Base-by-base conservation (phyloP, 1,139 yeast genomes). In the Taphrina sp. region DNA sequence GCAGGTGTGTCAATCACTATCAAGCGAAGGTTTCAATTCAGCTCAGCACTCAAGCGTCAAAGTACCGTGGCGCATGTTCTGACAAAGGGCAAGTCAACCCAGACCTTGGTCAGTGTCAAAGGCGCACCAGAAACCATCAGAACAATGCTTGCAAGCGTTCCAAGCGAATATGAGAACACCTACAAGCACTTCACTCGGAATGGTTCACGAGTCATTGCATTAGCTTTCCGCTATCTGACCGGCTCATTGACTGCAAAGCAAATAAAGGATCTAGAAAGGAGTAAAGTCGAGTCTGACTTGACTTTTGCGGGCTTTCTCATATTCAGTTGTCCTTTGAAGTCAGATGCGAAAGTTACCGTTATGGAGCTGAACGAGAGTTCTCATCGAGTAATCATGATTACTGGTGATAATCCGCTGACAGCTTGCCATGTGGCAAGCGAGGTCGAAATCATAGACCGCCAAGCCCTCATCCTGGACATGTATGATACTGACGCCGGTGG, bases 61-160 rank as follows among this genome's bases (percentile, higher is more conserved):
- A 80, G 96, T n/a, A 79, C 95, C 45, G 80, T 92, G 64, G 85
- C 96, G n/a, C 72, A 74, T 43, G 73, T 82, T 52, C 76, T 75
- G 61, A 20, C 14, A 10, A n/a, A 44, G 14, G 28, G 37, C 10
- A 72, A 80, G 51, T 75, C 75, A 47, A 61, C 61, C 47, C 79
- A 83, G 63, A 71, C 81, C 61, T 77, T 89, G 64, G 94, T 90
- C 51, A 85, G 96, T 64, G 95, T 84, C 43, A 94, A 94, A 72
- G 99, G 99, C 76, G 99, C 99, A 1, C 99, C 99, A n/a, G 99
- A 92, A 73, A 92, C 97, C 29, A 80, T 92, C 64, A 82, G 84
- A 67, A 76, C 76, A 56, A 88, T 94, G 87, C 73, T 94, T 63
- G 66, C 72, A 51, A 76, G 75, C 52, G 80, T 86, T 59, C 97